Evolutionary conservation across 495 filamentous ascomycete genomes (phyloP).

Genomic region (Hypomontagnella monticulosa): DNA sequence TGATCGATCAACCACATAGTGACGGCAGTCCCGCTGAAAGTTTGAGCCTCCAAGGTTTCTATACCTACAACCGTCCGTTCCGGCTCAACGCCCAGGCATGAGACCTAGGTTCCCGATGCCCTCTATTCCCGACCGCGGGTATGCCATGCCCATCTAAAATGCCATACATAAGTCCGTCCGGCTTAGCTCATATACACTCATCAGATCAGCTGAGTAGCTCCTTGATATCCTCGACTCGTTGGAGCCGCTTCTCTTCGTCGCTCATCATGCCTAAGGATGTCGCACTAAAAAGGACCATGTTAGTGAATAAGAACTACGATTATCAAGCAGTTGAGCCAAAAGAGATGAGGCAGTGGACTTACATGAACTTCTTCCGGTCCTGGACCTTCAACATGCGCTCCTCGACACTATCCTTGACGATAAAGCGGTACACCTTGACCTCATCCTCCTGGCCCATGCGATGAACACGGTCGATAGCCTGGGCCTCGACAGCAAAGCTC

Average conservation of each 20-base stretch:
- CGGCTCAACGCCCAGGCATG: background rate
- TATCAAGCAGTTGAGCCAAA: slow-evolving; percentile 4
- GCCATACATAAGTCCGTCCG: background rate
- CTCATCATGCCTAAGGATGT: slow-evolving; percentile 91
- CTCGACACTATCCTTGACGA: slow-evolving; percentile 91
- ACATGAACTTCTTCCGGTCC: slow-evolving; percentile 96
- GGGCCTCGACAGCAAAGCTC: slow-evolving; percentile 95
- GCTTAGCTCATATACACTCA: background rate
- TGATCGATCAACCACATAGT: no score
- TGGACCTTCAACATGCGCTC: slow-evolving; percentile 93
- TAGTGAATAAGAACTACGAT: slow-evolving; percentile 1
- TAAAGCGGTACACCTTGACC: slow-evolving; percentile 85
- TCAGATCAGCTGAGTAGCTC: slow-evolving; percentile 77
- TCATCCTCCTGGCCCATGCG: slow-evolving; percentile 93
- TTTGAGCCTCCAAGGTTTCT: background rate
- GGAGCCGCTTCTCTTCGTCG: slow-evolving; percentile 90
- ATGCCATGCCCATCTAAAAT: slow-evolving; percentile 15
- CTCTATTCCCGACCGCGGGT: background rate
- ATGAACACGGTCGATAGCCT: slow-evolving; percentile 99
- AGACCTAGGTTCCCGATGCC: background rate
- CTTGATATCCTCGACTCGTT: slow-evolving; percentile 92
- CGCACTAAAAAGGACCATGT: slow-evolving; percentile 66
- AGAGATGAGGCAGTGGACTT: slow-evolving; percentile 50
- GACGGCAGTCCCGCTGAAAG: no score
- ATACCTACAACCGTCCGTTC: no score